A percentile compares a stretch with the other conserved stretches of the same genome.
phyloP scores from a whole-genome alignment of 495 filamentous ascomycete genomes.

The Aspergillus mulundensis region DNA sequence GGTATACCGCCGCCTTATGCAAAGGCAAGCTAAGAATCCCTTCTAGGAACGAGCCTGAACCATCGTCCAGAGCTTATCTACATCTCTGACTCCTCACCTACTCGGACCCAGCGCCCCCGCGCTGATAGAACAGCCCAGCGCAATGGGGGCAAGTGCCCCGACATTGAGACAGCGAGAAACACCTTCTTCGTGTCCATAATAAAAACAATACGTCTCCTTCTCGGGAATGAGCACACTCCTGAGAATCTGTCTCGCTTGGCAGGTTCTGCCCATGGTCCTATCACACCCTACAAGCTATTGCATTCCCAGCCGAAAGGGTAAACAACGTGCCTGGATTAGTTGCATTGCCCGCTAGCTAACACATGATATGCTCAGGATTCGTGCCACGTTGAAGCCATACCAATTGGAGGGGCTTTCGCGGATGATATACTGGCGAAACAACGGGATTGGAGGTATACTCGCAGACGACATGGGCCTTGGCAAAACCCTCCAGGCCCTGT shows the following conservation, averaged over 20 bases:
- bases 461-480: conserved; percentile 65
- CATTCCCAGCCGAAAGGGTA: conserved; percentile 36
- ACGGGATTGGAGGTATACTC: conserved; percentile 55
- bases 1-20: neutral
- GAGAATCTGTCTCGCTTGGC: neutral
- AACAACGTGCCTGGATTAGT: neutral
- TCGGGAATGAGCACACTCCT: neutral
- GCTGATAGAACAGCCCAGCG: neutral
- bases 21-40: neutral
- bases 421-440: conserved; percentile 54
- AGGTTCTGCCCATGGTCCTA: neutral
- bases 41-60: neutral
- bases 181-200: neutral
- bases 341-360: neutral
- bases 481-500: conserved; percentile 57
- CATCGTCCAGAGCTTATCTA: neutral
- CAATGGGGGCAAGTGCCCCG: neutral
- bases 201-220: neutral
- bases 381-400: conserved; percentile 58
- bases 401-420: conserved; percentile 61
- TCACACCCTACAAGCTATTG: neutral
- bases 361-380: conserved; percentile 12
- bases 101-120: neutral
- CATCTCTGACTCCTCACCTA: neutral
- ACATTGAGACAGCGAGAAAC: neutral